Evolutionary conservation across 345 rosid species (phyloP).

Genomic region (Populus davidiana): DNA sequence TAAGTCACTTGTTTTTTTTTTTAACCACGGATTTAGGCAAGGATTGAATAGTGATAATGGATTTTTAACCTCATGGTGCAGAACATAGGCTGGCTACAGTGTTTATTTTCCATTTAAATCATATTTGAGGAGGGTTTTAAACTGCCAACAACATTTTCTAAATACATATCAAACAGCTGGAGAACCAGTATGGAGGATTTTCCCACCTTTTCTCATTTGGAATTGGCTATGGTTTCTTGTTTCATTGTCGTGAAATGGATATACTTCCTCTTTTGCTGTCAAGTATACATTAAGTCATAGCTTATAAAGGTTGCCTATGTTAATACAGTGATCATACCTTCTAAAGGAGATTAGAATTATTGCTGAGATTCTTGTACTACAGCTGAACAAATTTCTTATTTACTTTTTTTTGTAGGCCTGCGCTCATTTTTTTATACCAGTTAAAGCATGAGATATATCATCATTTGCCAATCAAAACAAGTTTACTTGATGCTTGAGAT

Average conservation of each 20-base stretch:
- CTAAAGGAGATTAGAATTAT: background rate
- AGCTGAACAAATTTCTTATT: background rate
- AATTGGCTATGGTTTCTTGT: background rate
- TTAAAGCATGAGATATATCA: background rate
- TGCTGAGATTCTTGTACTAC: background rate
- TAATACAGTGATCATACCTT: background rate
- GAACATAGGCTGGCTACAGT: background rate
- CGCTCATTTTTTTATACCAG: background rate
- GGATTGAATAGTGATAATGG: background rate
- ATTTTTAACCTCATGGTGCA: background rate
- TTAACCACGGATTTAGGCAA: background rate
- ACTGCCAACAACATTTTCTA: background rate
- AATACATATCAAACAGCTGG: background rate
- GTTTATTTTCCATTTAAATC: background rate
- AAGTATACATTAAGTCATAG: background rate
- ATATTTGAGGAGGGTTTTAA: background rate
- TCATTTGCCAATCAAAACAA: background rate
- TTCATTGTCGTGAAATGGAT: background rate
- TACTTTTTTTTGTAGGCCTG: background rate
- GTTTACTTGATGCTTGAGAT: constrained; percentile 1
- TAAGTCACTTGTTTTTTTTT: background rate
- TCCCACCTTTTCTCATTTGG: background rate
- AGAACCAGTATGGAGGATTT: background rate
- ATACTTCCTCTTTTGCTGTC: background rate
- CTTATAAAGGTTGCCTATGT: background rate